Percentiles rank a stretch among this genome's conserved stretches.
Conservation (phyloP, 2,329 filamentous ascomycete species). For the Stemphylium vesicarium region DNA sequence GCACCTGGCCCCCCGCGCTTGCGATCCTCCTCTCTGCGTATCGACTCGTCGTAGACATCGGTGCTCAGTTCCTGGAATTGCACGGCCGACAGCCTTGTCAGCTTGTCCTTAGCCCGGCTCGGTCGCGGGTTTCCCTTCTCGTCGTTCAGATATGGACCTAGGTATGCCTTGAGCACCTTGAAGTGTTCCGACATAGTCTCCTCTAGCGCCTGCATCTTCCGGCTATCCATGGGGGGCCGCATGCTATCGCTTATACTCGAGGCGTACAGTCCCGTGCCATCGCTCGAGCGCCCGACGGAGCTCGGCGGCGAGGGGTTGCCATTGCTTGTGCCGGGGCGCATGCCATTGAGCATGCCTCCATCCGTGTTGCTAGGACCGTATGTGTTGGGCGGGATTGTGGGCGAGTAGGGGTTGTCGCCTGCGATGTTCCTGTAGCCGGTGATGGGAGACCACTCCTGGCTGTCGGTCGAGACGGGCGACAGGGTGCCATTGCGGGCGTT, state of each 20-base stretch:
- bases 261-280: slow-evolving; percentile 72
- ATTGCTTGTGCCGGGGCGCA: slow-evolving; percentile 48
- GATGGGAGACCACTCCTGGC: slow-evolving; percentile 51
- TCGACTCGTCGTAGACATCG: slow-evolving; percentile 94
- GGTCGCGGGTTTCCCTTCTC: slow-evolving; percentile 76
- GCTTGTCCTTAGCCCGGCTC: slow-evolving; percentile 92
- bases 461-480: slow-evolving; percentile 50
- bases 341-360: slow-evolving; percentile 61
- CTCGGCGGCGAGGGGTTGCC: slow-evolving; percentile 81
- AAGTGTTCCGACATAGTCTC: slow-evolving; percentile 82
- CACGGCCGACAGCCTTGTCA: slow-evolving; percentile 84
- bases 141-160: slow-evolving; percentile 73
- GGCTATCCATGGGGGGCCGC: slow-evolving; percentile 61
- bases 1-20: slow-evolving; percentile 55
- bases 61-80: slow-evolving; percentile 98
- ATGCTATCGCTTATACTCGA: slow-evolving; percentile 55
- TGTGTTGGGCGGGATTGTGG: slow-evolving; percentile 42
- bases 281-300: slow-evolving; percentile 84
- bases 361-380: slow-evolving; percentile 46
- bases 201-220: slow-evolving; percentile 66
- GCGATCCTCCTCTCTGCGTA: slow-evolving; percentile 76
- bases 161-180: slow-evolving; percentile 75
- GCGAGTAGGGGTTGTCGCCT: slow-evolving; percentile 49
- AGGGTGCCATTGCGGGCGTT: slow-evolving; percentile 49
- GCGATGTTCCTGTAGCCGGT: slow-evolving; percentile 46